Evolutionary conservation across 306 rosid species (phyloP).

Genomic region (Arachis hypogaea): DNA sequence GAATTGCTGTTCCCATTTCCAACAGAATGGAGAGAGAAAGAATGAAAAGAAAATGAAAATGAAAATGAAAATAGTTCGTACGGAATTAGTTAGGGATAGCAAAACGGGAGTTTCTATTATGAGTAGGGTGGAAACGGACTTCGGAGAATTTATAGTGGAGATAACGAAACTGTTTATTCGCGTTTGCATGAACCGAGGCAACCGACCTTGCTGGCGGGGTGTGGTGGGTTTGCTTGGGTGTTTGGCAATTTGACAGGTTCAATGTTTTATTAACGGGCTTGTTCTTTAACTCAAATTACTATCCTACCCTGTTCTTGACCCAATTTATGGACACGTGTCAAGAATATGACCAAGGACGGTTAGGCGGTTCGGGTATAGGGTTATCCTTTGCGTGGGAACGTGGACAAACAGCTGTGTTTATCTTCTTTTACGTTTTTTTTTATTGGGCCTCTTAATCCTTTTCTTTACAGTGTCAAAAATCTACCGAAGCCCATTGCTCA

Average conservation of each 20-base stretch:
- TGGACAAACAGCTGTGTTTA: too few relatives aligned
- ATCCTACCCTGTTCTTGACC: not conserved
- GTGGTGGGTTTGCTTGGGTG: conserved; percentile 8
- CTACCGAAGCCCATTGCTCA: too few relatives aligned
- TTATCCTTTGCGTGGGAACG: too few relatives aligned
- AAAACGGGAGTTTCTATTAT: not conserved
- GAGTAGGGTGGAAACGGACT: not conserved
- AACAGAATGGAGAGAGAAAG: not conserved
- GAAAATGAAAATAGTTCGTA: not conserved
- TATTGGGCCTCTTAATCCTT: too few relatives aligned
- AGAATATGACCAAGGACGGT: not conserved
- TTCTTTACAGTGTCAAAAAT: too few relatives aligned
- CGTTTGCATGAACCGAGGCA: too few relatives aligned
- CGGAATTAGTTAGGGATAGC: not conserved
- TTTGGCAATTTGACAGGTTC: conserved; percentile 9
- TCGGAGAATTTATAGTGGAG: conserved; percentile 25
- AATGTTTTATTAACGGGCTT: not conserved
- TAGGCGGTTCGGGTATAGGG: conserved; percentile 6
- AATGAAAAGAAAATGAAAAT: not conserved
- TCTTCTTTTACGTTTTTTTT: too few relatives aligned
- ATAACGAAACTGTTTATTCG: too few relatives aligned
- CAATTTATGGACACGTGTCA: conserved; percentile 7
- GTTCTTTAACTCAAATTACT: not conserved
- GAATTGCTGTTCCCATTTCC: conserved; percentile 61
- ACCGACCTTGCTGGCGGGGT: not conserved